A percentile compares a stretch with the other conserved stretches of the same genome.
phyloP scores from a whole-genome alignment of 163 green algal species.

The Scenedesmus sp. region DNA sequence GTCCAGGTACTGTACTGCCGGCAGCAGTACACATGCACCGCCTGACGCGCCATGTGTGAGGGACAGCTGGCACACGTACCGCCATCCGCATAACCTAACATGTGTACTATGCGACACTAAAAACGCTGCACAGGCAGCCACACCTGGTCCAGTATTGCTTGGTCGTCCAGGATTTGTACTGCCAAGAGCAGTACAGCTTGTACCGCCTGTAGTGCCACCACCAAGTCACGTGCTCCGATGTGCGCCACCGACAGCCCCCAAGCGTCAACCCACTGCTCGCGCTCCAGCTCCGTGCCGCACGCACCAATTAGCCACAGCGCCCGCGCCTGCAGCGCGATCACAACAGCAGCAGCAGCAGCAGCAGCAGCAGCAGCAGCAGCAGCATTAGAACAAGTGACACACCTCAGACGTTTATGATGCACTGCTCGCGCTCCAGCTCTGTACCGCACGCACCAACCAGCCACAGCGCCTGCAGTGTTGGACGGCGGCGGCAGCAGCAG shows the following conservation, averaged over 20 bases:
- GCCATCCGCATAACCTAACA: no score
- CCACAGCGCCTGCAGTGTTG: conserved; percentile 82
- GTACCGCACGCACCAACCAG: conserved; percentile 82
- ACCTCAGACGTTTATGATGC: no score
- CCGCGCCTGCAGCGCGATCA: conserved; percentile 70
- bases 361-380: neutral
- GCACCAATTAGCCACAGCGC: conserved; percentile 87
- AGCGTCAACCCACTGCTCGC: conserved; percentile 68
- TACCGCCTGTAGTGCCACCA: conserved; percentile 81
- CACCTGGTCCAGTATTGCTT: conserved; percentile 64
- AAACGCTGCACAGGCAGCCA: no score
- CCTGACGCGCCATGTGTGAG: conserved; percentile 77
- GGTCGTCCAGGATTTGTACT: conserved; percentile 77
- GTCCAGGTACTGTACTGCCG: conserved; percentile 74
- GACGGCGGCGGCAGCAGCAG: neutral
- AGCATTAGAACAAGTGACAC: no score
- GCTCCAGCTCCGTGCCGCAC: conserved; percentile 75
- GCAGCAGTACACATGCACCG: conserved; percentile 70
- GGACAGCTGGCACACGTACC: conserved; percentile 79
- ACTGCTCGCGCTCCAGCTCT: conserved; percentile 70
- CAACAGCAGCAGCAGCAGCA: neutral
- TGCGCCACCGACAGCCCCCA: conserved; percentile 71
- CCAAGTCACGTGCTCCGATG: conserved; percentile 74
- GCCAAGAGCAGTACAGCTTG: conserved; percentile 73
- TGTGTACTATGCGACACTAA: no score